A percentile compares a stretch with the other conserved stretches of the same genome.
Conservation (phyloP, 2,329 filamentous ascomycete species). For the Sclerotiophoma versabilis region DNA sequence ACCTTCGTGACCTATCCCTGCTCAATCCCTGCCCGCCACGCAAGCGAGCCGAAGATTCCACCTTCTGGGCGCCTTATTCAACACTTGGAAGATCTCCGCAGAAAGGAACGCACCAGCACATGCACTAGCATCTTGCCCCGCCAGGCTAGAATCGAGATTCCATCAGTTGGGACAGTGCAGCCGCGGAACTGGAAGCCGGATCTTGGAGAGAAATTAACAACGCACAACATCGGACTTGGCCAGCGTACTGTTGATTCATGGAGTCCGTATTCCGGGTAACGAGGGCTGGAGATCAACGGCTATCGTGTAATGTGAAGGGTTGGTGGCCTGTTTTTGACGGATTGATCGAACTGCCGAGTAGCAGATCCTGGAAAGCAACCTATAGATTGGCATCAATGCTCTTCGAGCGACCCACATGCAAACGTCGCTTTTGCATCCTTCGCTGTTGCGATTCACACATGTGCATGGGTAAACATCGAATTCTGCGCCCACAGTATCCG, state of each 20-base stretch:
- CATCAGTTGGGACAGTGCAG: neutral
- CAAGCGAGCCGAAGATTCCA: neutral
- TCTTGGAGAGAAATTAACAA: neutral
- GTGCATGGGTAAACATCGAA: neutral
- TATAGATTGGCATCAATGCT: neutral
- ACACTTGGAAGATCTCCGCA: neutral
- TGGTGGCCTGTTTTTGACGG: neutral
- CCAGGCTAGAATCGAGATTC: conserved; percentile 10
- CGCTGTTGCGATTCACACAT: neutral
- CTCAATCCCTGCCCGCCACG: neutral
- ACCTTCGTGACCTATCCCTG: neutral
- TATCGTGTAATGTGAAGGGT: neutral
- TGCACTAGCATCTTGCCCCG: conserved; percentile 11
- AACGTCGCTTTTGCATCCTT: neutral
- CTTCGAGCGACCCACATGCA: neutral
- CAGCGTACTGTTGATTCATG: neutral
- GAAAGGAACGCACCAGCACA: neutral
- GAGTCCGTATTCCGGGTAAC: neutral
- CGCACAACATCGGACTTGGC: neutral
- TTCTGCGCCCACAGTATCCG: neutral
- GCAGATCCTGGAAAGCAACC: neutral
- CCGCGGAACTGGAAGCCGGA: neutral
- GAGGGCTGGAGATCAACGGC: neutral
- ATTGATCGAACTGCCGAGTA: neutral
- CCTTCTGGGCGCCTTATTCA: neutral